These are phyloP conservation scores for Eimeria zaria DNA, from an alignment of 169 alveolate species.

Conservation along the genomic window DNA sequence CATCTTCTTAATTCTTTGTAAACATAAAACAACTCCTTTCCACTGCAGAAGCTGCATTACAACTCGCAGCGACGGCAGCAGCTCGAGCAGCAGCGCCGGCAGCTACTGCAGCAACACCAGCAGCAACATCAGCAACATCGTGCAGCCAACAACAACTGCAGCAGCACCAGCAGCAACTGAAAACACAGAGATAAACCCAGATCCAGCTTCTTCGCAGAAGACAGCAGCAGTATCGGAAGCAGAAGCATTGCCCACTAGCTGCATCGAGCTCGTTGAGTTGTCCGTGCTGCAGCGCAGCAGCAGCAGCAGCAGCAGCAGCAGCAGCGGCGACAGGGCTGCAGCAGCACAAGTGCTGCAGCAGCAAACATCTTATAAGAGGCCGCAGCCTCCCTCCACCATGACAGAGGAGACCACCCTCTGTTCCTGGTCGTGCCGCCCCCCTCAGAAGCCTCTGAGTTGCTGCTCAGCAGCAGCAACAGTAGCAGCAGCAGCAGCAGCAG, in stretches of 20 bases:
- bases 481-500: neutral
- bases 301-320: constrained; percentile 16
- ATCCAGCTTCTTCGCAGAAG: neutral
- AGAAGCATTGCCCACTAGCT: neutral
- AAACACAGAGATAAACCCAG: neutral
- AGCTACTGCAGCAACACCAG: neutral
- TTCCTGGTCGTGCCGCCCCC: neutral
- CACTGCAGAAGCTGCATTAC: neutral
- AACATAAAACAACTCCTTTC: neutral
- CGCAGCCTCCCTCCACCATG: neutral
- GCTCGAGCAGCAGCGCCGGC: neutral
- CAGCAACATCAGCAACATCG: neutral
- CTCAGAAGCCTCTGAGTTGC: neutral
- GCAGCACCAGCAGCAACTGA: too few species aligned
- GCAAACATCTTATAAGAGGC: neutral
- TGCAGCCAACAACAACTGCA: too few species aligned
- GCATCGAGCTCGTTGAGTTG: neutral
- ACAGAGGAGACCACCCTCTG: neutral
- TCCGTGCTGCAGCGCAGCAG: neutral
- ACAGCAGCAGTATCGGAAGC: constrained; percentile 20
- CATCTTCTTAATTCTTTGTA: neutral
- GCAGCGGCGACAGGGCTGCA: too few species aligned
- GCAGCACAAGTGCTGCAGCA: constrained; percentile 7
- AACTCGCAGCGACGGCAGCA: neutral
- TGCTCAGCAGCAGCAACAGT: neutral